Percentiles rank a stretch among this genome's conserved stretches.
These are phyloP conservation scores for Stachybotrys echinatus DNA, from an alignment of 2,329 filamentous ascomycete species.

Conservation along the genomic window DNA sequence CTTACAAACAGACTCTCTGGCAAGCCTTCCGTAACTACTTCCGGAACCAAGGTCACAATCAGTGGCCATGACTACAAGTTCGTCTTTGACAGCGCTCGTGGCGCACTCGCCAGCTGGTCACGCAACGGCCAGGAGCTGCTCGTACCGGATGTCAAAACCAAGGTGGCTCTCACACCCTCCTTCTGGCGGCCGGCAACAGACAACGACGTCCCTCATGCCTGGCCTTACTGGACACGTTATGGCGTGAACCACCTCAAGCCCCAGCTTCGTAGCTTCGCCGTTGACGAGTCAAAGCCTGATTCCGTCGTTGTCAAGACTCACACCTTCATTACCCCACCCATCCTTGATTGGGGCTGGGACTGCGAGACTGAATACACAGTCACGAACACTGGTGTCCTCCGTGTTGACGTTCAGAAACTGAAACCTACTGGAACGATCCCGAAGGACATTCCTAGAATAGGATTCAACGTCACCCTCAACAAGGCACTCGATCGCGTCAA, in stretches of 20 bases:
- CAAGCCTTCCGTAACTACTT: constrained; percentile 13
- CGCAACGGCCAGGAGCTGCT: constrained; percentile 28
- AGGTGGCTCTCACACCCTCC: constrained; percentile 34
- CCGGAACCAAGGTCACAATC: constrained; percentile 5
- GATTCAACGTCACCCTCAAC: constrained; percentile 50
- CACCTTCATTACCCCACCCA: constrained; percentile 50
- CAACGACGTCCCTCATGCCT: constrained; percentile 52
- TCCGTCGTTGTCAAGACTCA: constrained; percentile 47
- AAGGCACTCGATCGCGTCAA: constrained; percentile 38
- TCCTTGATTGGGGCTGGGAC: constrained; percentile 55
- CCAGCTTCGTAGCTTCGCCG: constrained; percentile 37
- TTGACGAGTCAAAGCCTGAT: constrained; percentile 32
- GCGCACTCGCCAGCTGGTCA: constrained; percentile 36
- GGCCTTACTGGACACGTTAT: constrained; percentile 52
- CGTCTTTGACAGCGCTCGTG: constrained; percentile 38
- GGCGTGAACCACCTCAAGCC: constrained; percentile 41
- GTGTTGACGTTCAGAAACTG: constrained; percentile 36
- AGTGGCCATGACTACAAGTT: constrained; percentile 27
- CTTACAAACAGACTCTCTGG: constrained; percentile 12
- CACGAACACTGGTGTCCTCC: constrained; percentile 33
- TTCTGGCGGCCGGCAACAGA: constrained; percentile 63
- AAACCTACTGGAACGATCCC: constrained; percentile 45
- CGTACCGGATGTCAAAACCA: constrained; percentile 24
- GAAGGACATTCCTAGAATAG: constrained; percentile 54
- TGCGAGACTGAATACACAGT: constrained; percentile 48